Conservation (phyloP, 2,329 filamentous ascomycete species). For the Neurospora sp. region DNA sequence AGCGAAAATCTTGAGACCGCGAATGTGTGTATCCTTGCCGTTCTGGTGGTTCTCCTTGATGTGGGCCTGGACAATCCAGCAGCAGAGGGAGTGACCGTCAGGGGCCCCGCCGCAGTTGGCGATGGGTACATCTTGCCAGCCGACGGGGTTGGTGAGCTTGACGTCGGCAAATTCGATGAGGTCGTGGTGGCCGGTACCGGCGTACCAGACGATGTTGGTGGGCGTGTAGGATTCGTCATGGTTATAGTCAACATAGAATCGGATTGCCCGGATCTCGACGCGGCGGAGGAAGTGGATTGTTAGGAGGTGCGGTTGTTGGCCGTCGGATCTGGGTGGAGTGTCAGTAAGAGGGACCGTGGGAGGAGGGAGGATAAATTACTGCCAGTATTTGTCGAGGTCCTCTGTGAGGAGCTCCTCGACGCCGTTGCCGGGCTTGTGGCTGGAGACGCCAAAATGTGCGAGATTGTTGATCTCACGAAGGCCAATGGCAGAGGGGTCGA, state of each 20-base stretch:
- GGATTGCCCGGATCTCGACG: constrained; percentile 66
- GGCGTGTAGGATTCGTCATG: constrained; percentile 95
- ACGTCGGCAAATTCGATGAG: constrained; percentile 80
- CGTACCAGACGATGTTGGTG: constrained; percentile 80
- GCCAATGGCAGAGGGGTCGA: constrained; percentile 45
- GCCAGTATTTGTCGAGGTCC: constrained; percentile 67
- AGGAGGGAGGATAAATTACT: constrained; percentile 40
- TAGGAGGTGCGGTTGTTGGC: constrained; percentile 71
- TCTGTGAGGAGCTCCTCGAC: constrained; percentile 68
- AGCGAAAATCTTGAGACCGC: constrained; percentile 80
- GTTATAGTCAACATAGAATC: constrained; percentile 84
- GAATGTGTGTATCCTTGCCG: constrained; percentile 95
- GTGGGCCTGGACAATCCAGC: constrained; percentile 82
- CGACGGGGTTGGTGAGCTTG: constrained; percentile 66
- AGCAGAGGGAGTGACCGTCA: constrained; percentile 67
- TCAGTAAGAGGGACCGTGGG: background rate
- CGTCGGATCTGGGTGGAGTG: constrained; percentile 54
- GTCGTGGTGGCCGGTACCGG: constrained; percentile 85
- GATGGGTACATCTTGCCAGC: constrained; percentile 80
- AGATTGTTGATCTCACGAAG: constrained; percentile 80
- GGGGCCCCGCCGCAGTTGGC: constrained; percentile 44
- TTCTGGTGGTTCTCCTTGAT: constrained; percentile 98
- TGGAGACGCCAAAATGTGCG: constrained; percentile 74
- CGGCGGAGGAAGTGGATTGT: constrained; percentile 77
- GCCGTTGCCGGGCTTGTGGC: constrained; percentile 70